phyloP scores from a whole-genome alignment of 2,329 filamentous ascomycete species.

The Calonectria pseudoreteaudii region DNA sequence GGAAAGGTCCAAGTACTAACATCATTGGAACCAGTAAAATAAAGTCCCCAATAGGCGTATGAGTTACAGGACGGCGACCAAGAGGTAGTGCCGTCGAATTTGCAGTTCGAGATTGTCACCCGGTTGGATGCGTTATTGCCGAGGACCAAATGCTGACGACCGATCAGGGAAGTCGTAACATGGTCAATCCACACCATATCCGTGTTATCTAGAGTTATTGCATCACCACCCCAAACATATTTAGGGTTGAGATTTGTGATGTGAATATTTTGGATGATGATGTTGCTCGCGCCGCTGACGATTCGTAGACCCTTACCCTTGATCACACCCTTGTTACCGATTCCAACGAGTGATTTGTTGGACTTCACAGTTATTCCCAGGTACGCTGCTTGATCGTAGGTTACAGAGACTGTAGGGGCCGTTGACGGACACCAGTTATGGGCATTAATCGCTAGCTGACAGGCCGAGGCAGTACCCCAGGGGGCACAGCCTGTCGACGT shows the following conservation, averaged over 20 bases:
- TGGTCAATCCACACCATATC: slow-evolving; percentile 62
- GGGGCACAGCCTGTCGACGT: slow-evolving; percentile 69
- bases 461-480: slow-evolving; percentile 61
- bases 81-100: slow-evolving; percentile 63
- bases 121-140: slow-evolving; percentile 62
- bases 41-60: slow-evolving; percentile 69
- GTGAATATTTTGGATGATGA: slow-evolving; percentile 70
- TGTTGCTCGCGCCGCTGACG: slow-evolving; percentile 58
- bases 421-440: slow-evolving; percentile 68
- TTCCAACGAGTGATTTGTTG: slow-evolving; percentile 69
- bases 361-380: slow-evolving; percentile 63
- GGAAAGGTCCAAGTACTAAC: slow-evolving; percentile 29
- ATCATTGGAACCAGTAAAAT: slow-evolving; percentile 65
- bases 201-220: slow-evolving; percentile 60
- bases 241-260: slow-evolving; percentile 66
- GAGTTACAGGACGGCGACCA: slow-evolving; percentile 68
- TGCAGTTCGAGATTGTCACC: slow-evolving; percentile 68
- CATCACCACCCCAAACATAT: slow-evolving; percentile 70
- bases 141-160: slow-evolving; percentile 69
- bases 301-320: slow-evolving; percentile 66
- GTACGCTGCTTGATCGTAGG: slow-evolving; percentile 61
- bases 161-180: slow-evolving; percentile 65
- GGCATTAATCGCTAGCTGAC: slow-evolving; percentile 70
- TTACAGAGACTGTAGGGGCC: slow-evolving; percentile 56
- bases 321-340: slow-evolving; percentile 64